A percentile compares a stretch with the other conserved stretches of the same genome.
phyloP scores from a whole-genome alignment of 2,329 filamentous ascomycete species.

The Madurella mycetomatis region DNA sequence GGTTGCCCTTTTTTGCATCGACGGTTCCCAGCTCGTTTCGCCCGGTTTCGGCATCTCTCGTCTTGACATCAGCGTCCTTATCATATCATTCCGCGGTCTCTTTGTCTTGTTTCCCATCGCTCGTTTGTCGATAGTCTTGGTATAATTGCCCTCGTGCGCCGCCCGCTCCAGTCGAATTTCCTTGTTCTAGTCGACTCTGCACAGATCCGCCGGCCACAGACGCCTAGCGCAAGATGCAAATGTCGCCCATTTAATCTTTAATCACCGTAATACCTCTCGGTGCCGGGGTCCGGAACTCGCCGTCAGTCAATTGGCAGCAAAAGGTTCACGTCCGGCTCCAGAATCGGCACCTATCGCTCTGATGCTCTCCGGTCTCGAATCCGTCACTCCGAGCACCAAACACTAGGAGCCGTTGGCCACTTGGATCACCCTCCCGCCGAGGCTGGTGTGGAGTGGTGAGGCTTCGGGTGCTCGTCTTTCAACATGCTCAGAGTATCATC shows the following conservation, averaged over 20 bases:
- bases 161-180: not conserved
- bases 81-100: not conserved
- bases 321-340: not conserved
- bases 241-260: constrained; percentile 28
- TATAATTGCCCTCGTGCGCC: not conserved
- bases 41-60: constrained; percentile 4
- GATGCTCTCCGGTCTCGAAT: constrained; percentile 7
- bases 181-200: not conserved
- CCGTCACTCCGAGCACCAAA: not conserved
- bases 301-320: constrained; percentile 13
- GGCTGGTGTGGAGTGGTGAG: constrained; percentile 23
- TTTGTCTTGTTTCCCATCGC: constrained; percentile 1
- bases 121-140: constrained; percentile 2
- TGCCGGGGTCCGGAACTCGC: constrained; percentile 27
- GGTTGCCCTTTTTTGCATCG: constrained; percentile 9
- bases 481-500: constrained; percentile 38
- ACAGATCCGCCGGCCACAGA: not conserved
- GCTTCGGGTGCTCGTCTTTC: constrained; percentile 17
- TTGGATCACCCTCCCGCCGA: constrained; percentile 12
- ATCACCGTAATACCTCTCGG: constrained; percentile 26
- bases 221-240: constrained; percentile 12
- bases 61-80: not conserved
- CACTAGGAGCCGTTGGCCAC: constrained; percentile 11
- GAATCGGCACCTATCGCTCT: not conserved
- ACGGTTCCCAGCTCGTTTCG: not conserved